Evolutionary conservation across 2,329 filamentous ascomycete species (phyloP), one percentile per base, ranked within the genome.

Genomic region (Fusarium sp.): DNA sequence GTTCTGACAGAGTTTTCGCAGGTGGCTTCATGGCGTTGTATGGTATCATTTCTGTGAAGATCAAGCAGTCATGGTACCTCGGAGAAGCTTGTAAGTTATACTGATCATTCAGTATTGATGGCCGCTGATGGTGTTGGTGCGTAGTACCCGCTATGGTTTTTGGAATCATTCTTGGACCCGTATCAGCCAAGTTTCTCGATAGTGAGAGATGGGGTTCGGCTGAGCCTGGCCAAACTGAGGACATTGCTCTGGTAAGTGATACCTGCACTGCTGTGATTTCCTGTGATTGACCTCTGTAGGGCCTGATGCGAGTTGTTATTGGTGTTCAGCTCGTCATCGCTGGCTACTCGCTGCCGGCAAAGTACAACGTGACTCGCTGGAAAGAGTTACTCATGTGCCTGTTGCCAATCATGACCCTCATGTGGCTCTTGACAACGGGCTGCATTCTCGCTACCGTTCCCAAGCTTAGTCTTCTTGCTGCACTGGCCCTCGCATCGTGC

Each of bases 241-340:
- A 77, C 3, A 86, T 86, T 67, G 84, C 84, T 14, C 79, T 86
- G 78, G 80, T 82, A 64, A 16, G 79, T 20, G 7, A 11, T 4
- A 16, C 39, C 22, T 18, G 8, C 7, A 1, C 4, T 28, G n/a
- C 38, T 56, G 33, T 9, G 2, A 18, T 60, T 14, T 2, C 24
- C 39, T 48, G 5, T 11, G 11, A 28, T 66, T 72, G 30, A 70
- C 18, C 3, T 24, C 5, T n/a, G 12, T 16, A 81, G 80, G 86
- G 86, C 18, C 74, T 91, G 13, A 85, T 85, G 68, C 85, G 89
- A n/a, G 82, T 91, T 33, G 88, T 91, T 65, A 90, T 91, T 62
- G 88, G 89, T 8, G 84, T 91, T 5, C 89, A 91, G 72, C 83
- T 91, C n/a, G 83, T 91, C 39, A 91, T 91, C 65, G 89, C 88